Conservation (phyloP, 371 early-diverging fungal species). For the Aphelidium insulamus region DNA sequence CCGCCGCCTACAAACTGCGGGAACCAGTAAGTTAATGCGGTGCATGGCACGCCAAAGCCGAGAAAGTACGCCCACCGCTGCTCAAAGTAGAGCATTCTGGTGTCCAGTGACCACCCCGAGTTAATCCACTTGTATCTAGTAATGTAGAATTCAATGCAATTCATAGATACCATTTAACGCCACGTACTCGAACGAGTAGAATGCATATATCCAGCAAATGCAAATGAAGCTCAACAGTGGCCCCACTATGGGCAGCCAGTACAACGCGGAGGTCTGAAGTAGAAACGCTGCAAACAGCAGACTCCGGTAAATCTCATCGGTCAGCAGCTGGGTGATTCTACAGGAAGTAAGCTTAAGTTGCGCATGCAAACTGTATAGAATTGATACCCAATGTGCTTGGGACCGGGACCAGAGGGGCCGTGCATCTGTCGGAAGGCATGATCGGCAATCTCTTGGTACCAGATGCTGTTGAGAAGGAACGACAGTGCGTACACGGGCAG, state of each 20-base stretch:
- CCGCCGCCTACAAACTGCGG: slow-evolving; percentile 9
- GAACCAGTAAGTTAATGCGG: slow-evolving; percentile 10
- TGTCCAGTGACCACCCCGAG: slow-evolving; percentile 8
- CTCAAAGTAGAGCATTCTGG: slow-evolving; percentile 9
- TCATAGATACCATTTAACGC: slow-evolving; percentile 10
- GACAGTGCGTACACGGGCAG: slow-evolving; percentile 11
- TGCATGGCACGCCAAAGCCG: slow-evolving; percentile 15
- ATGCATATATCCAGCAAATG: slow-evolving; percentile 7
- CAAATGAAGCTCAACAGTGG: slow-evolving; percentile 3
- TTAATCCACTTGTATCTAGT: slow-evolving; percentile 7
- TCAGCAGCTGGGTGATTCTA: slow-evolving; percentile 5
- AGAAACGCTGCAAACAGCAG: slow-evolving; percentile 10
- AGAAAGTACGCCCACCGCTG: slow-evolving; percentile 12
- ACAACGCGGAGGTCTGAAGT: slow-evolving; percentile 3
- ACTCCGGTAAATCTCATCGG: slow-evolving; percentile 9
- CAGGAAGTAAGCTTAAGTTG: not conserved
- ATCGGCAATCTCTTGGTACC: slow-evolving; percentile 16
- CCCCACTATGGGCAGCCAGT: slow-evolving; percentile 7
- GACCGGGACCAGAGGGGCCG: slow-evolving; percentile 3
- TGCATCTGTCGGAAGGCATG: slow-evolving; percentile 6
- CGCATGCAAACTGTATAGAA: not conserved
- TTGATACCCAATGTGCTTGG: not conserved
- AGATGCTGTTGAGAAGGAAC: slow-evolving; percentile 9
- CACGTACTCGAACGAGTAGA: slow-evolving; percentile 16
- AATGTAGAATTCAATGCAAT: too few species aligned